Percentiles rank a stretch among this genome's conserved stretches.
Conservation (phyloP, 78 protist genomes). For the Protostelium mycophagum region DNA sequence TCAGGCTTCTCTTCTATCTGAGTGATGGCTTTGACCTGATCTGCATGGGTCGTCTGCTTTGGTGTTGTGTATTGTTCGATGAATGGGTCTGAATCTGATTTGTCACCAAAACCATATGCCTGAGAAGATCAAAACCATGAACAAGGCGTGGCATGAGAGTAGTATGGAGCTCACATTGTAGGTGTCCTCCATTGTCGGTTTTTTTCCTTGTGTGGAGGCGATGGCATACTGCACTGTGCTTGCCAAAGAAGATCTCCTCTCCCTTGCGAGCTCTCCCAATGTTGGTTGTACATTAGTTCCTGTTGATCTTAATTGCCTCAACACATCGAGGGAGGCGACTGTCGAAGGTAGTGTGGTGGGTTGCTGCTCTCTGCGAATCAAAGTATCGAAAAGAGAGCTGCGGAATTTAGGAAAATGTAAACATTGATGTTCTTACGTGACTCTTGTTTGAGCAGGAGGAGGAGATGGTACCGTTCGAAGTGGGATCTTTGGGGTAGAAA, state of each 20-base stretch:
- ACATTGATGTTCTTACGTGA: neutral
- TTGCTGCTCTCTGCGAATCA: neutral
- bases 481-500: no score
- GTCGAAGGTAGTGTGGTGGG: neutral
- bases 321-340: neutral
- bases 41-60: neutral
- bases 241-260: neutral
- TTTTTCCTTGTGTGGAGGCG: neutral
- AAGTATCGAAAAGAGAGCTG: neutral
- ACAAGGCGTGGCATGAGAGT: no score
- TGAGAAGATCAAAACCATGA: neutral
- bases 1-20: neutral
- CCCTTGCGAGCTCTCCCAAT: neutral
- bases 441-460: neutral
- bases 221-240: neutral
- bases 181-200: neutral
- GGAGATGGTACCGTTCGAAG: no score
- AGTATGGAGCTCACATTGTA: neutral
- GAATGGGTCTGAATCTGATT: no score
- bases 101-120: neutral
- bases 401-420: neutral
- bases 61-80: no score
- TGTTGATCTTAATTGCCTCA: no score
- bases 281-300: no score
- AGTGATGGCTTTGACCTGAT: neutral